Conservation (phyloP, 2,329 filamentous ascomycete species). For the Pseudocercospora fuligena region DNA sequence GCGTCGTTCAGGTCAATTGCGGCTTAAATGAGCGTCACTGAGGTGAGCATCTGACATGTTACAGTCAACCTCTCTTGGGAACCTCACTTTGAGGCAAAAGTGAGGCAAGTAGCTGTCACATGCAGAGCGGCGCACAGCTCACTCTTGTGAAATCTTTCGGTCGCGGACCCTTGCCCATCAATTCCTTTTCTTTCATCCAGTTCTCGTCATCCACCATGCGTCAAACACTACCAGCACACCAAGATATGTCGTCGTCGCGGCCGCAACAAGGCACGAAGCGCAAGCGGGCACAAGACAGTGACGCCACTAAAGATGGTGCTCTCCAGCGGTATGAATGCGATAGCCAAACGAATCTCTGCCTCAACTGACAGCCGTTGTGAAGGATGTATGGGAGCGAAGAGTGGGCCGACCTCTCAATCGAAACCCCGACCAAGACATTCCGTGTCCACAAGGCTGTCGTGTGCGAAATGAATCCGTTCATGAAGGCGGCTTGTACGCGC, state of each 20-base stretch:
- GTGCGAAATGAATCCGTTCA: neutral
- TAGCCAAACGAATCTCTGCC: no score
- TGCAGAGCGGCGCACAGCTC: neutral
- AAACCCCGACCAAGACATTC: neutral
- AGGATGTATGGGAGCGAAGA: neutral
- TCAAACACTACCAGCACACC: no score
- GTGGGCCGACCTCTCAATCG: neutral
- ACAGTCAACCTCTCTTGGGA: no score
- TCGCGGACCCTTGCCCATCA: no score
- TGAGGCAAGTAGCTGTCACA: neutral
- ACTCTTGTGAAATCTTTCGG: no score
- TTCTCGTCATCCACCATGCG: no score
- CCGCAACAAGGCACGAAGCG: neutral
- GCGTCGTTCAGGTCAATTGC: no score
- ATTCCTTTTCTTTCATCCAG: no score
- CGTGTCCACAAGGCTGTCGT: neutral
- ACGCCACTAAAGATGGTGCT: neutral
- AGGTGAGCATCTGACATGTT: no score
- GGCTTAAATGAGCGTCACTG: no score
- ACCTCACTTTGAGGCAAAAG: neutral
- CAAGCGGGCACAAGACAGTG: neutral
- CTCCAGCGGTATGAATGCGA: neutral
- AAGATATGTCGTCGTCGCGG: neutral
- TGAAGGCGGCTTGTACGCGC: conserved; percentile 6
- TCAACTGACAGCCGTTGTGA: neutral